Conservation (phyloP, 139 green algal genomes). For the Chlamydomonas sphaeroides region DNA sequence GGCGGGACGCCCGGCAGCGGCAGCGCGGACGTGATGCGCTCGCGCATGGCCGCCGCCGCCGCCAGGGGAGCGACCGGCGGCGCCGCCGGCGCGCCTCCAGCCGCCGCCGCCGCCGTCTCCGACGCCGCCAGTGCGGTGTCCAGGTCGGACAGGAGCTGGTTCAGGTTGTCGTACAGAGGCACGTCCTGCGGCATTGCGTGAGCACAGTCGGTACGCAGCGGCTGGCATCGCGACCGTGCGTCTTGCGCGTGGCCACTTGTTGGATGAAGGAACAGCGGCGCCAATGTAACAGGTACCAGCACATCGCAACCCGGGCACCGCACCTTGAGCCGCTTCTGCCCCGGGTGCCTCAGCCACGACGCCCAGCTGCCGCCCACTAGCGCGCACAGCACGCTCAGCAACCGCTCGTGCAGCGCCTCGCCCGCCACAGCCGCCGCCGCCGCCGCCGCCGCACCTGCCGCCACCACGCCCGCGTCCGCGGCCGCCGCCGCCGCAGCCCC, state of each 20-base stretch:
- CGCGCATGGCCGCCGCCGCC: conserved; percentile 11
- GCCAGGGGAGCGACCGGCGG: not conserved
- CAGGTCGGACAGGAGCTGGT: conserved; percentile 22
- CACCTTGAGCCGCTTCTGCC: conserved; percentile 43
- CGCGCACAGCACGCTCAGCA: conserved; percentile 61
- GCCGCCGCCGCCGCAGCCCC: not conserved
- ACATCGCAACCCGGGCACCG: too few species aligned
- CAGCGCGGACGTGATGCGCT: conserved; percentile 10
- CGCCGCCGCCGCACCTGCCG: conserved; percentile 18
- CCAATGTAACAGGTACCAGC: too few species aligned
- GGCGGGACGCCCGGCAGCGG: not conserved
- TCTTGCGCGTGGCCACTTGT: too few species aligned
- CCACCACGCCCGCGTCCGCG: not conserved
- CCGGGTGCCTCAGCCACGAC: conserved; percentile 56
- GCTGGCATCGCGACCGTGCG: too few species aligned
- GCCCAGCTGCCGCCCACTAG: conserved; percentile 60
- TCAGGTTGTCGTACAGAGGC: conserved; percentile 22
- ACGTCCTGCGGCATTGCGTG: conserved; percentile 32
- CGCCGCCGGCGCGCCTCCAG: not conserved
- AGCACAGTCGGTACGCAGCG: too few species aligned
- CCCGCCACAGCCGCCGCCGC: conserved; percentile 41
- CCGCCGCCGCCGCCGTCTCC: not conserved
- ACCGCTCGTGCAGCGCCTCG: conserved; percentile 58
- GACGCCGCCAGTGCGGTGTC: conserved; percentile 2
- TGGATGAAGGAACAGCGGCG: too few species aligned